Evolutionary conservation across 805 yeast genomes (phyloP).

Genomic region (Yamadazyma paraphyllophila): DNA sequence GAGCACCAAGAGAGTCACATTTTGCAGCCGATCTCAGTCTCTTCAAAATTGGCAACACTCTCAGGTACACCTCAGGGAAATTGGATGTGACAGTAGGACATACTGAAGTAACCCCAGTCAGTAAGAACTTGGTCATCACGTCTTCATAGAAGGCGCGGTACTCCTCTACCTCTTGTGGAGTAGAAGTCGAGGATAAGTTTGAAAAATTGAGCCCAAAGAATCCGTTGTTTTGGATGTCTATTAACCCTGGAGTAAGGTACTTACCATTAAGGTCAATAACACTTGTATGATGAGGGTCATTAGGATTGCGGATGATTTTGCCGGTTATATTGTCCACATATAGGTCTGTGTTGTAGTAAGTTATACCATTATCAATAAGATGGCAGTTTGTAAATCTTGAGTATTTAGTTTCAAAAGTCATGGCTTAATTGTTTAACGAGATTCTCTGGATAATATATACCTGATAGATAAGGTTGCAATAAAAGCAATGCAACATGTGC

Average conservation of each 20-base stretch:
- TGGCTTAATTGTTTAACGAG: background rate
- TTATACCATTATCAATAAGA: slow-evolving; percentile 41
- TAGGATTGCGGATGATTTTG: slow-evolving; percentile 26
- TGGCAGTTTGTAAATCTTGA: slow-evolving; percentile 41
- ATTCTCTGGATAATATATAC: background rate
- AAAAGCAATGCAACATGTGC: slow-evolving; percentile 1
- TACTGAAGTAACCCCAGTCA: slow-evolving; percentile 53
- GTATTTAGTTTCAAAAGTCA: slow-evolving; percentile 5
- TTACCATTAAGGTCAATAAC: slow-evolving; percentile 46
- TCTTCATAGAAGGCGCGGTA: slow-evolving; percentile 39
- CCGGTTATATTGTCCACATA: slow-evolving; percentile 44
- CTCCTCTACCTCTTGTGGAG: slow-evolving; percentile 27
- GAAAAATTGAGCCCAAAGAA: slow-evolving; percentile 56
- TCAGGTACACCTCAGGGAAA: slow-evolving; percentile 47
- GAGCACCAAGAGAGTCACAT: slow-evolving; percentile 55
- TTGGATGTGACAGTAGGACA: slow-evolving; percentile 60
- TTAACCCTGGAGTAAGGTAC: slow-evolving; percentile 52
- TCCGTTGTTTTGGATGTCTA: slow-evolving; percentile 59
- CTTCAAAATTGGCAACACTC: slow-evolving; percentile 44
- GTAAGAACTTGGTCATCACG: slow-evolving; percentile 45
- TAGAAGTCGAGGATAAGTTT: slow-evolving; percentile 26
- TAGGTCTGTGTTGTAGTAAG: slow-evolving; percentile 35
- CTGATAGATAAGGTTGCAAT: background rate
- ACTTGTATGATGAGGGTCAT: slow-evolving; percentile 12
- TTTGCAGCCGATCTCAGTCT: slow-evolving; percentile 28